Base-by-base conservation (phyloP, 139 green algal species). In the Chloropicon primus region DNA sequence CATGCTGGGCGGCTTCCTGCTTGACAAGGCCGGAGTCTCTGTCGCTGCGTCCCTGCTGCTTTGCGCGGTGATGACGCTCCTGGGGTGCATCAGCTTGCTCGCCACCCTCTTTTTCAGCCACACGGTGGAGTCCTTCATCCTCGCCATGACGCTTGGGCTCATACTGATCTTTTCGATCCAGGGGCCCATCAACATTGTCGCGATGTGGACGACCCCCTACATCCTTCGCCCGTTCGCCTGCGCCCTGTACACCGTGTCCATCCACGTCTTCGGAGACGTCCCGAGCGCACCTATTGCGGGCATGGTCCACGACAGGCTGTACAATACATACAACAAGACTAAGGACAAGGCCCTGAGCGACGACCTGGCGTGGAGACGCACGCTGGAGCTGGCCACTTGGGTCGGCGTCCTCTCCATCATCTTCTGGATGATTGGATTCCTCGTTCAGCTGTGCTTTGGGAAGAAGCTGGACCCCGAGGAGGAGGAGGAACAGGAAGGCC, bases 221-320 rank as follows among this genome's bases (percentile, higher is more conserved):
- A 76, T 17, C 41, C 85, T 96, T 76, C 86, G 94, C 1, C 85
- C 94, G 2, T 80, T 80, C 72, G 90, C 88, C 1, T 90, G 93
- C 72, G 85, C 80, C 22, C 82, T 98, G 54, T 87, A 83, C 2
- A 92, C 94, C 0, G 83, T 98, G 21, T 80, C 78, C 28, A 94
- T 96, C 3, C 94, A 98, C 74, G 27, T 97, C n/a, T 75, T 96
- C 0, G 94, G 94, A 0, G 94, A 98, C 80, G 94, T 98, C 54
- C 94, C 94, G 2, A 92, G 88, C 5, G 93, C 94, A 2, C 91
- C 94, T 0, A 71, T 96, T 25, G 82, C 96, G 23, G 95, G 94
- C 25, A 54, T 80, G 53, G 71, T 96, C 26, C 90, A 96, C 72
- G 83, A 87, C 24, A n/a, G 75, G 62, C 25, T 88, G 17, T 73